These are phyloP conservation scores for Epithele typhae DNA, from an alignment of 768 basidiomycete genomes.

Conservation along the genomic window DNA sequence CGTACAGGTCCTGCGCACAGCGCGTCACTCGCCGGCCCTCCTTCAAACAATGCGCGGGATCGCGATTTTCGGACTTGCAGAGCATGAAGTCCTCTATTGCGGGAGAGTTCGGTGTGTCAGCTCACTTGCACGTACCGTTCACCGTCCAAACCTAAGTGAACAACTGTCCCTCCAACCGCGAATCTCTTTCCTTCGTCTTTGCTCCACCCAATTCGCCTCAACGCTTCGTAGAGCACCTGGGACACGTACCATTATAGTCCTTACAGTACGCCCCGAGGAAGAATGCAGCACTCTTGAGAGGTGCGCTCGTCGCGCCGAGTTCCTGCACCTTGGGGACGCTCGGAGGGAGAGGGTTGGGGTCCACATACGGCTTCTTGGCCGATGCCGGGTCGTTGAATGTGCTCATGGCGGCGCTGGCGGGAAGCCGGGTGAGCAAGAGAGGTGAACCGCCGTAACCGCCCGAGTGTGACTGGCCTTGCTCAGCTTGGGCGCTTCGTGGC, in stretches of 20 bases:
- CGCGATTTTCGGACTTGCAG: constrained; percentile 89
- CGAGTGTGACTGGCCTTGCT: constrained; percentile 7
- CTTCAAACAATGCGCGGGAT: constrained; percentile 91
- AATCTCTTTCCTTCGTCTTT: too few relatives aligned
- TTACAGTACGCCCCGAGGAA: constrained; percentile 96
- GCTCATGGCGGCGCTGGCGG: constrained; percentile 40
- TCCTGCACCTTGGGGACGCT: constrained; percentile 79
- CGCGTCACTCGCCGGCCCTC: constrained; percentile 95
- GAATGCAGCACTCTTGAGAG: constrained; percentile 94
- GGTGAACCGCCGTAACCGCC: constrained; percentile 14
- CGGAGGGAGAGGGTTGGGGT: constrained; percentile 62
- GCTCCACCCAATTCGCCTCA: too few relatives aligned
- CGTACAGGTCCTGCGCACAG: constrained; percentile 91
- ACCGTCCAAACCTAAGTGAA: too few relatives aligned
- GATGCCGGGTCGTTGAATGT: constrained; percentile 47
- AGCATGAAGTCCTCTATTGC: constrained; percentile 99
- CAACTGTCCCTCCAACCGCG: too few relatives aligned
- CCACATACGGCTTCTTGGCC: constrained; percentile 48
- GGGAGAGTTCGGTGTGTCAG: constrained; percentile 1
- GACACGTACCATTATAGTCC: constrained; percentile 83
- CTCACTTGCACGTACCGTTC: too few relatives aligned
- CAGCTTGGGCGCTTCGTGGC: constrained; percentile 4
- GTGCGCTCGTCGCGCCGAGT: constrained; percentile 85
- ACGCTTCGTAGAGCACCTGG: too few relatives aligned
- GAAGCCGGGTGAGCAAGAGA: constrained; percentile 5